Conservation (phyloP, 2,329 filamentous ascomycete species). For the Chalaropsis thielavioides region DNA sequence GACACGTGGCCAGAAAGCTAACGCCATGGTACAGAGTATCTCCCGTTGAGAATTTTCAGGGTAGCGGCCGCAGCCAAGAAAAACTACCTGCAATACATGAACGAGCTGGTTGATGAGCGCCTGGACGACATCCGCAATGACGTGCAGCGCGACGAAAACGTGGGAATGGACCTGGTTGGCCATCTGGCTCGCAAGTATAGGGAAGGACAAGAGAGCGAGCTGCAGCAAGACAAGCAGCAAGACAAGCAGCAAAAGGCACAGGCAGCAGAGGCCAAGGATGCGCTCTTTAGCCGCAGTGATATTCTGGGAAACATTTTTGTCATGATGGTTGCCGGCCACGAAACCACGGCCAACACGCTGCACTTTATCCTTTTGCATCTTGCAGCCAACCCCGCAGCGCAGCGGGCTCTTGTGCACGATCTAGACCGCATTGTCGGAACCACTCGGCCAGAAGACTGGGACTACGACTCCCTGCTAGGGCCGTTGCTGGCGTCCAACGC, state of each 20-base stretch:
- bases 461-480: conserved; percentile 53
- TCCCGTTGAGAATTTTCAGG: conserved; percentile 39
- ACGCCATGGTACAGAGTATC: conserved; percentile 23
- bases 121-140: conserved; percentile 27
- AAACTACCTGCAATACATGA: conserved; percentile 57
- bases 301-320: conserved; percentile 60
- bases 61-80: conserved; percentile 38
- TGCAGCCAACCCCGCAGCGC: conserved; percentile 48
- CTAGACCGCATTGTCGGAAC: conserved; percentile 47
- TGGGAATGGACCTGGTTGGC: conserved; percentile 40
- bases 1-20: not conserved
- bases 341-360: conserved; percentile 62
- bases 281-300: conserved; percentile 43
- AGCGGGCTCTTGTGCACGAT: conserved; percentile 53
- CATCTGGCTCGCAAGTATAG: conserved; percentile 34
- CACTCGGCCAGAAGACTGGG: conserved; percentile 47
- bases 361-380: conserved; percentile 57
- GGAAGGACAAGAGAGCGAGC: conserved; percentile 20
- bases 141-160: conserved; percentile 28
- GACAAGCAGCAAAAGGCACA: conserved; percentile 15
- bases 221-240: not conserved
- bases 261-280: conserved; percentile 22
- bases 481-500: conserved; percentile 53
- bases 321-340: conserved; percentile 60
- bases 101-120: conserved; percentile 52